These are phyloP conservation scores for Macrotyloma uniflorum DNA, from an alignment of 306 rosid genomes.

Conservation along the genomic window DNA sequence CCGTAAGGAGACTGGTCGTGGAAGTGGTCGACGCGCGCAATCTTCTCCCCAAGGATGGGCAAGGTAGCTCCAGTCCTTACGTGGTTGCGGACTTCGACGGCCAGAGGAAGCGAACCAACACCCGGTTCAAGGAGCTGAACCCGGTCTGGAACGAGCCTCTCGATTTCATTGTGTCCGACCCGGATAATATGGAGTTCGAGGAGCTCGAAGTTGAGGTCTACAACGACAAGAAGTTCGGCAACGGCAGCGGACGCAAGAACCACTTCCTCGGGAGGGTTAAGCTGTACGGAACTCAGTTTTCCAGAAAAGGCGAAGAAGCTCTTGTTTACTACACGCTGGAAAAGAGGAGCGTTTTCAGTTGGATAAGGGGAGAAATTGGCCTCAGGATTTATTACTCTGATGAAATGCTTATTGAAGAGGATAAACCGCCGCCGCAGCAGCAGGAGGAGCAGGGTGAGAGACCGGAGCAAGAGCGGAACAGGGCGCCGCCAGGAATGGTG, in stretches of 20 bases:
- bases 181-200: conserved; percentile 77
- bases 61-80: conserved; percentile 93
- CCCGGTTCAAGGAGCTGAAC: conserved; percentile 70
- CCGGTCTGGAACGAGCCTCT: conserved; percentile 86
- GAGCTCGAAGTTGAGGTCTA: conserved; percentile 90
- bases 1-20: conserved; percentile 60
- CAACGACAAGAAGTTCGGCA: conserved; percentile 79
- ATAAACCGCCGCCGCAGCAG: conserved; percentile 26
- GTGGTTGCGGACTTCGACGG: conserved; percentile 86
- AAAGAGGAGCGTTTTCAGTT: conserved; percentile 93
- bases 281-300: conserved; percentile 75
- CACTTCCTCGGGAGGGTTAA: conserved; percentile 88
- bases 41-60: conserved; percentile 95
- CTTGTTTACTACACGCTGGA: conserved; percentile 62
- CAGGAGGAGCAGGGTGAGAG: conserved; percentile 22
- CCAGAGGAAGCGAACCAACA: conserved; percentile 78
- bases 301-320: conserved; percentile 74
- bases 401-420: conserved; percentile 55
- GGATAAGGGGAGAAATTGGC: conserved; percentile 88
- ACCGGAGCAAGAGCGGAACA: conserved; percentile 49
- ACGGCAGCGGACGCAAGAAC: conserved; percentile 74
- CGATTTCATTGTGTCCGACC: conserved; percentile 86
- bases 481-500: conserved; percentile 29
- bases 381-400: conserved; percentile 68
- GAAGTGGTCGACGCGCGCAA: conserved; percentile 85